These are phyloP conservation scores for Hirschfeldia incana DNA, from an alignment of 345 rosid genomes.

Conservation along the genomic window DNA sequence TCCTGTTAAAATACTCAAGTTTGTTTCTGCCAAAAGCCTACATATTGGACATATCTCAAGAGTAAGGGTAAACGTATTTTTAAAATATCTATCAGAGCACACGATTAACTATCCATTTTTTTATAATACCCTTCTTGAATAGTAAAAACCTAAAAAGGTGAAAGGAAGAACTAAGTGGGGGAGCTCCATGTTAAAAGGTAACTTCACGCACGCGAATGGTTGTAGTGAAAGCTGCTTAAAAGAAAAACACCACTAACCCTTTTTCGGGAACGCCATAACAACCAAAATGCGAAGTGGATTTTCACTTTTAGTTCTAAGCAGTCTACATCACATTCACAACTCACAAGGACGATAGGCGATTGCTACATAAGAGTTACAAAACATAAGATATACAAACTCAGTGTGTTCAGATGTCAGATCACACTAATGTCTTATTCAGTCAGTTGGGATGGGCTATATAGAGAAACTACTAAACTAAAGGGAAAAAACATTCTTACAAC, in stretches of 20 bases:
- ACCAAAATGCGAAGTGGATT: not conserved
- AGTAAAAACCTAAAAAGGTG: constrained; percentile 9
- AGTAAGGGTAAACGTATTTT: no score
- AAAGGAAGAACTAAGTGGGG: not conserved
- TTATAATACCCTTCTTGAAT: not conserved
- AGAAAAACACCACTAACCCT: not conserved
- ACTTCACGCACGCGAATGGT: constrained; percentile 35
- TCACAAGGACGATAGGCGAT: not conserved
- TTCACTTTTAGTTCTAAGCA: not conserved
- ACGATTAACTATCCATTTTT: not conserved
- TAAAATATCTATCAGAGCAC: no score
- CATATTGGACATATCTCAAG: no score
- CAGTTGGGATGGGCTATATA: not conserved
- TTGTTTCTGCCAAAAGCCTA: no score
- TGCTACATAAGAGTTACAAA: not conserved
- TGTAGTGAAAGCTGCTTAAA: constrained; percentile 31
- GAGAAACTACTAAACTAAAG: not conserved
- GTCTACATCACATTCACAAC: not conserved
- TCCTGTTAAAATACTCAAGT: no score
- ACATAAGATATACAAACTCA: not conserved
- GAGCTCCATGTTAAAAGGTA: constrained; percentile 32
- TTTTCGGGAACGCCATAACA: constrained; percentile 24
- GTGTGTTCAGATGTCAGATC: not conserved
- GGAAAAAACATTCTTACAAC: not conserved
- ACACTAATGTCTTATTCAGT: not conserved